Base-by-base conservation (phyloP, 495 filamentous ascomycete genomes). In the Penicillium riverlandense region DNA sequence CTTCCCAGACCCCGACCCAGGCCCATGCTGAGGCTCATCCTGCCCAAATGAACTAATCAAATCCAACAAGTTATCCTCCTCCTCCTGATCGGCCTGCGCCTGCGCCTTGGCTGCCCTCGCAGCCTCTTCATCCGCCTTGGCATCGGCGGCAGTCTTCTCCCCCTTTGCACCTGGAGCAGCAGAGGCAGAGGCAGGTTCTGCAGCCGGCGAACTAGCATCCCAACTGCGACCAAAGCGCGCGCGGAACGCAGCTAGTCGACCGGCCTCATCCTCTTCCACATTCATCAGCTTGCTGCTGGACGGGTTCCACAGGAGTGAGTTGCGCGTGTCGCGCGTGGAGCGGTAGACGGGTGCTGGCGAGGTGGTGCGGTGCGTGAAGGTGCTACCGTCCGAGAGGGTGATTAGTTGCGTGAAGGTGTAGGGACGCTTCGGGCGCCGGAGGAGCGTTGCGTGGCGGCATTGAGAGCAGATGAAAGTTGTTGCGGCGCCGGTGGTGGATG, bases 351-450 rank as follows among this genome's bases (percentile, higher is more conserved):
- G 85, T 11, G 68, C 50, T 3, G 92, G 92, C 8, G 83, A 88
- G 10, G 91, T 94, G 7, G 94, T 96, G 57, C 94, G 90, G 45
- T 86, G 77, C 10, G 84, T 81, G 77, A 81, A 96, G 43, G 88
- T 85, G 56, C 76, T 82, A 44, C 92, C 92, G 75, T 98, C 92
- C n/a, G 83, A 83, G 50, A 96, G 84, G 43, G 90, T 91, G 42
- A 97, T 77, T 29, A 98, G 82, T 67, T 98, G 92, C 14, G 92
- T 95, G 79, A 95, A 96, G 53, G 84, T 87, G 78, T 96, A 96
- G 29, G 92, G 92, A 5, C 90, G 83, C 55, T 86, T 83, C 11
- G 87, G 88, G 4, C 94, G 90, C 30, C 76, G 80, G 58, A 98
- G 78, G 47, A 95, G 85, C n/a, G 84, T 86, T 16, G 92, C 94